Base-by-base conservation (phyloP, 2,329 filamentous ascomycete species). In the Chaetoscypha palmicola region DNA sequence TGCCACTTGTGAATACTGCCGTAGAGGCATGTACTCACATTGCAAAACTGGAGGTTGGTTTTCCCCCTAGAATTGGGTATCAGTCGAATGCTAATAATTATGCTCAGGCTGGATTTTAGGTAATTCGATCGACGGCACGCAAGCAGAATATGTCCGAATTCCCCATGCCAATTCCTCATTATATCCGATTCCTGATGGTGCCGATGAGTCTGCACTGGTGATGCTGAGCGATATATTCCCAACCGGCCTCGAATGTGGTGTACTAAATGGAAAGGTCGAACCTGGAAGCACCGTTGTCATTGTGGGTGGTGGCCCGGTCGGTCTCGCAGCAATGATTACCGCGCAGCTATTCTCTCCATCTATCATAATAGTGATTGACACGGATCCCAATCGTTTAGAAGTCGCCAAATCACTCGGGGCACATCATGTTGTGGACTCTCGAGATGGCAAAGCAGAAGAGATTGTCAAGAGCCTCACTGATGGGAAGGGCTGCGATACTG, bases 111-210 rank as follows among this genome's bases (percentile, higher is more conserved):
- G 74, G 74, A 64, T 69, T 4, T 61, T 79, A 2, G 74, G 75
- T 16, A 71, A 78, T 52, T 64, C 62, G 0, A 65, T 91, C 58
- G 86, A 87, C 1, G 88, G 88, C 37, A 87, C 86, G 0, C 88
- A 94, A 64, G 84, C 87, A 2, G 89, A 94, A 66, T 94, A 88
- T 57, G 82, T 90, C 1, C 77, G 88, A 11, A 86, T 94, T 11
- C 87, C 88, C 0, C 75, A 81, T 24, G 88, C 79, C 16, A 84
- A 92, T 54, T 79, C 86, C 50, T 94, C 92, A 57, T 68, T 94
- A n/a, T 72, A 94, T 11, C 77, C 80, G 51, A 77, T 94, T 4
- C 87, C 88, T 0, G 80, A 83, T 41, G 74, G 76, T 50, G 84
- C 86, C 0, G 86, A 94, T 56, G 87, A 94, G 69, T 87, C 90